Evolutionary conservation across 2,329 filamentous ascomycete species (phyloP), one percentile per base, ranked within the genome.

Genomic region (Penicillium sp.): DNA sequence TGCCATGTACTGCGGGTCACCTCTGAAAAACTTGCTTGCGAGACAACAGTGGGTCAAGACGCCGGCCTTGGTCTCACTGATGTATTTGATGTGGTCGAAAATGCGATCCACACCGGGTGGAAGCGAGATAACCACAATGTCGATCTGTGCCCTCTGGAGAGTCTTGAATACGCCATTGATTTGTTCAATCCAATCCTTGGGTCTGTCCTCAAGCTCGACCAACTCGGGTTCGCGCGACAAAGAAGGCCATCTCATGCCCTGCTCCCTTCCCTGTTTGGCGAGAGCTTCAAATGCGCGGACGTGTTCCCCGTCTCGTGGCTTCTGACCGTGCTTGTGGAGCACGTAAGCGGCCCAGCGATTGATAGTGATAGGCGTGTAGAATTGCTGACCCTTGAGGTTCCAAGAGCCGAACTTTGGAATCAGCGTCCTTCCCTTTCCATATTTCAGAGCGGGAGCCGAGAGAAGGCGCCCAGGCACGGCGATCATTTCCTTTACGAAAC

Each of bases 41-140:
- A 79, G 74, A 8, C 86, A 77, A 56, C 85, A 88, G 52, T 87
- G 81, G 0, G 85, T 88, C 50, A 84, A 81, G 22, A 90, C 75
- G 2, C 88, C 89, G 38, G 75, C 75, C 2, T 76, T 66, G 20
- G 82, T 75, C 63, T 92, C 89, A 6, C 81, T 85, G 0, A 82
- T 68, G 33, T 70, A 79, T 71, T 92, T 92, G 68, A 92, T 77
- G 5, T 69, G 72, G 51, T 80, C 78, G 67, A 91, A 90, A 1
- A 83, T 56, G 45, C 72, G 72, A 22, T 79, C 71, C 47, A 81
- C 75, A 11, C 74, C 73, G 7, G 72, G 66, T 7, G 78, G 73
- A 2, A 88, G 70, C 5, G 90, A 2, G n/a, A 62, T 22, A 6
- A 62, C 46, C 3, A 41, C 22, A 18, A 61, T 25, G 4, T 33